A percentile compares a stretch with the other conserved stretches of the same genome.
phyloP scores from a whole-genome alignment of 371 early-diverging fungal genomes.

The Saksenaea vasiformis region DNA sequence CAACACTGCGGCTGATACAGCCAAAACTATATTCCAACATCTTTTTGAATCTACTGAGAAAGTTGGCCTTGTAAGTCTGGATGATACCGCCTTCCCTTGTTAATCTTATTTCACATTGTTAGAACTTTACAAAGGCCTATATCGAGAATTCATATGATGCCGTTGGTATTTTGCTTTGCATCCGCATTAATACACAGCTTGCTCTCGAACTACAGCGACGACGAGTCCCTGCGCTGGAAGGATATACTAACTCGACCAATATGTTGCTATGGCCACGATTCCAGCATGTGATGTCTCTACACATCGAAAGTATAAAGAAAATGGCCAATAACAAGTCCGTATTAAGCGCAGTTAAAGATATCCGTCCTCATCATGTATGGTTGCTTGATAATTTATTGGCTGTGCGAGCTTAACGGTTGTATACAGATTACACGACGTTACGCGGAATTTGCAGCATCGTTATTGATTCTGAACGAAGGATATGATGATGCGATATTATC shows the following conservation, averaged over 20 bases:
- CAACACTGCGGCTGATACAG: slow-evolving; percentile 44
- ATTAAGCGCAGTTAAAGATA: slow-evolving; percentile 61
- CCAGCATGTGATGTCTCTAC: slow-evolving; percentile 83
- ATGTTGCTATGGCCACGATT: slow-evolving; percentile 94
- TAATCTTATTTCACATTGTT: background rate
- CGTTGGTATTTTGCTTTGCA: slow-evolving; percentile 84
- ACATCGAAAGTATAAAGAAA: slow-evolving; percentile 82
- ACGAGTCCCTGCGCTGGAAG: slow-evolving; percentile 77
- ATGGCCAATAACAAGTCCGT: slow-evolving; percentile 62
- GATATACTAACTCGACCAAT: slow-evolving; percentile 82
- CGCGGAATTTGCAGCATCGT: slow-evolving; percentile 87
- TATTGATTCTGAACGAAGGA: slow-evolving; percentile 84
- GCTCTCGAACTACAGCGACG: slow-evolving; percentile 81
- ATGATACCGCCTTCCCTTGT: background rate
- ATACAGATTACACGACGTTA: slow-evolving; percentile 68
- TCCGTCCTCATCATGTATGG: slow-evolving; percentile 83
- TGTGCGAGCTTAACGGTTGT: slow-evolving; percentile 6
- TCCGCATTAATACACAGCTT: slow-evolving; percentile 82
- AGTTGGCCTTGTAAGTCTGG: slow-evolving; percentile 61
- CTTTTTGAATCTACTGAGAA: slow-evolving; percentile 86
- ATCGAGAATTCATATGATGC: slow-evolving; percentile 85
- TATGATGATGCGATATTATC: slow-evolving; percentile 79
- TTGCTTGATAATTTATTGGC: background rate
- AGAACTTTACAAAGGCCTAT: slow-evolving; percentile 67
- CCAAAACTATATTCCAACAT: slow-evolving; percentile 60